Conservation (phyloP, 768 basidiomycete genomes). For the Tephrocybe sp. region DNA sequence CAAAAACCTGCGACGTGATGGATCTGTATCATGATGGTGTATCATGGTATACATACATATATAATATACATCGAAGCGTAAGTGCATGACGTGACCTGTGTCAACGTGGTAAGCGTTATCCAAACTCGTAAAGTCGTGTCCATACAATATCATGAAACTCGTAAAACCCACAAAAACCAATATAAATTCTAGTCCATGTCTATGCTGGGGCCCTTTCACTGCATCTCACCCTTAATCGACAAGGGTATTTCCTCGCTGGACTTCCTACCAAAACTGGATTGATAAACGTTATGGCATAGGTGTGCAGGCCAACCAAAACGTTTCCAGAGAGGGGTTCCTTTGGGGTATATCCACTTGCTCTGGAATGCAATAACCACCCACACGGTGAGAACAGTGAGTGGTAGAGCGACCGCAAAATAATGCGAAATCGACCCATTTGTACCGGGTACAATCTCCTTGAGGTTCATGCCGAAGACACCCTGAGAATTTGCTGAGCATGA, state of each 20-base stretch:
- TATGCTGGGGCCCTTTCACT: neutral
- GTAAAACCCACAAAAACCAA: neutral
- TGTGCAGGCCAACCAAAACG: constrained; percentile 35
- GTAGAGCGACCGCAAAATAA: constrained; percentile 41
- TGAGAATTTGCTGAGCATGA: constrained; percentile 15
- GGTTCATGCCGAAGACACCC: constrained; percentile 62
- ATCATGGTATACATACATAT: too few species aligned
- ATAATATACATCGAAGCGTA: too few species aligned
- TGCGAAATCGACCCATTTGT: constrained; percentile 35
- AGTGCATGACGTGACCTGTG: too few species aligned
- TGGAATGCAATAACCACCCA: constrained; percentile 59
- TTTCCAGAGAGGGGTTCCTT: constrained; percentile 23
- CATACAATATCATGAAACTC: neutral
- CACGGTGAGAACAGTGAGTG: constrained; percentile 46
- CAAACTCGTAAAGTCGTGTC: too few species aligned
- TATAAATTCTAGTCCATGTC: neutral
- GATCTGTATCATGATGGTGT: too few species aligned
- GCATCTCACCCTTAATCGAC: neutral
- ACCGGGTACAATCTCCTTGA: constrained; percentile 36
- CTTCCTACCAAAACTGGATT: neutral
- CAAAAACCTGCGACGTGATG: too few species aligned
- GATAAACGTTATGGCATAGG: constrained; percentile 16
- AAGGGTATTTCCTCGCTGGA: constrained; percentile 6
- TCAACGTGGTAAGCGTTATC: too few species aligned
- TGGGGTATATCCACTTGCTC: constrained; percentile 34